phyloP scores from a whole-genome alignment of 1,284 basidiomycete genomes.

The Athelia sp. region DNA sequence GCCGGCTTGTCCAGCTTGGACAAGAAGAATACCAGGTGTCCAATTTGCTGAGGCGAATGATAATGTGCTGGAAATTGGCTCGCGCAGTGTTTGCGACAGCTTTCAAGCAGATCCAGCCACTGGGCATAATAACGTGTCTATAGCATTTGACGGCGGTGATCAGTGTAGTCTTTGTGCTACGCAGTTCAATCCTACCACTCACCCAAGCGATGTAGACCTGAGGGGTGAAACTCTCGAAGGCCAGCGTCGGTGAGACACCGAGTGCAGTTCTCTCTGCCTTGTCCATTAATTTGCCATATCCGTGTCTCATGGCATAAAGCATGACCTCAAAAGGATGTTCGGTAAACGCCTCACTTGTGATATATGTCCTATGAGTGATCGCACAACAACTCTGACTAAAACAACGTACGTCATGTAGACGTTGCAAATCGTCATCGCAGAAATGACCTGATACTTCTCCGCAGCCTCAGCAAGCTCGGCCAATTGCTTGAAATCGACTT shows the following conservation, averaged over 20 bases:
- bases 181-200: neutral
- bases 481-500: slow-evolving; percentile 3
- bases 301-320: neutral
- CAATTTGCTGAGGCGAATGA: too few relatives aligned
- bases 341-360: neutral
- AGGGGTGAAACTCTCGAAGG: neutral
- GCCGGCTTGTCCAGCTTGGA: too few relatives aligned
- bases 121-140: neutral
- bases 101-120: too few relatives aligned
- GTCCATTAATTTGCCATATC: neutral
- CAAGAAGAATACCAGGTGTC: too few relatives aligned
- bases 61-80: too few relatives aligned
- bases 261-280: neutral
- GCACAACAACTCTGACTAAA: neutral
- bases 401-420: slow-evolving; percentile 8
- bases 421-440: slow-evolving; percentile 7
- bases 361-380: neutral
- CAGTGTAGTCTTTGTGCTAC: too few relatives aligned
- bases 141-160: neutral
- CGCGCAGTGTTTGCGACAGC: too few relatives aligned
- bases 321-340: neutral
- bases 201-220: neutral
- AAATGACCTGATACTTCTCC: slow-evolving; percentile 15
- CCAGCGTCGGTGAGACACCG: neutral
- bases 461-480: slow-evolving; percentile 12